Evolutionary conservation across 768 basidiomycete species (phyloP), one percentile per base, ranked within the genome.

Genomic region (Amanita phalloides): DNA sequence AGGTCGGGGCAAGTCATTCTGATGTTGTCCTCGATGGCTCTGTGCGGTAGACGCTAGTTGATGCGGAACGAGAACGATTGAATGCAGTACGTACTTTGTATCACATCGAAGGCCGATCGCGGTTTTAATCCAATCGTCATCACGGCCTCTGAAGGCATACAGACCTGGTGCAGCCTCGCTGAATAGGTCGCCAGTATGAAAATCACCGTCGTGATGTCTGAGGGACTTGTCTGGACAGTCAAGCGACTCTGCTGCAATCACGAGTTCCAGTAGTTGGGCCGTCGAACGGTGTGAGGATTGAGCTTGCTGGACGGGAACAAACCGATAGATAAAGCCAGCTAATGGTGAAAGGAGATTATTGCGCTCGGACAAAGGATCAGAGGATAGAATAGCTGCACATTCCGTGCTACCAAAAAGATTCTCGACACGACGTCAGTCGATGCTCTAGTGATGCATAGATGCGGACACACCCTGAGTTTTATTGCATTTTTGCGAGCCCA

Each of bases 121-220:
- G 36, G 81, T 82, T 68, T 89, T 90, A 64, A 90, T 89, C 87
- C 86, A 88, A 64, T 90, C 86, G 58, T 90, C 86, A 54, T 86
- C 79, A 38, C 87, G 78, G 23, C 86, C 87, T 35, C 82, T 77
- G 55, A 76, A 84, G 43, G 79, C 61, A 61, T 82, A 89, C 57
- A 66, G 68, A 0, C 83, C 84, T 1, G 77, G 71, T 1, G 68
- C 56, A 14, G 72, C 69, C 63, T 86, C 80, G 59, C 78, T 75
- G 71, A 89, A 90, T n/a, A 90, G 68, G 64, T 90, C 86, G 1
- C 87, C 86, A 11, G 86, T 88, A 62, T 86, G 86, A 68, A 84
- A 86, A 60, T 85, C 71, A 5, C 85, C 85, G 61, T 89, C 84
- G 1, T 71, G 56, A 45, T 73, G 62, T 46, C 84, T 75, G 5